Evolutionary conservation across 768 basidiomycete species (phyloP), one percentile per base, ranked within the genome.

Genomic region (Pisolithus microcarpus): DNA sequence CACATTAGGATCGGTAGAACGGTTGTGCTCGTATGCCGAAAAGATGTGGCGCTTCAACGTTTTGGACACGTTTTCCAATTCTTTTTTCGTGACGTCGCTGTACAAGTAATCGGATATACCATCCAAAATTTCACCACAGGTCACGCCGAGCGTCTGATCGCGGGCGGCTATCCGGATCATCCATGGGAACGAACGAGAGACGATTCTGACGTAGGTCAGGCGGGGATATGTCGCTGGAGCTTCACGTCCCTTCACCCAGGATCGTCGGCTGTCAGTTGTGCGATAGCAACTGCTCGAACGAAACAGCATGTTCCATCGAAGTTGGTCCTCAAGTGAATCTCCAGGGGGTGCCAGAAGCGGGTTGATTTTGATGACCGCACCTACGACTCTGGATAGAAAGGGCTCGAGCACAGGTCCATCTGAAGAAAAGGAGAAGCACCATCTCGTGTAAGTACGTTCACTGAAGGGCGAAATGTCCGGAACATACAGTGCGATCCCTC

Each of bases 231-330:
- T 84, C 2, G 83, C 84, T 15, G 84, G 84, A 19, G 76, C 75
- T 15, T 75, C 70, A 11, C 86, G 78, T 7, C 87, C 85, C 28
- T 69, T 72, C 4, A 77, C 71, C 87, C 87, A 89, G 0, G 85
- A 86, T 19, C 79, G 70, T 2, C 69, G 54, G 3, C 75, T 71
- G 51, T 87, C 86, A n/a, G 70, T 74, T 4, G 82, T 84, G 51
- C 81, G 77, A 56, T 77, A 77, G 49, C 81, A 80, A 52, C 78
- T 73, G 37, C 73, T 76, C 8, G 84, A 75, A 7, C 71, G 69
- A 62, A 81, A 86, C 38, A 85, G 73, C 81, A 89, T 84, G 65
- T 85, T 84, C 85, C 86, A 88, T 43, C 76, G 78, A 40, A 89
- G 68, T 60, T 78, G 77, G 5, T 75, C 73, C 1, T 77, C 73